Base-by-base conservation (phyloP, 2,329 filamentous ascomycete genomes). In the Westerdykella ornata region DNA sequence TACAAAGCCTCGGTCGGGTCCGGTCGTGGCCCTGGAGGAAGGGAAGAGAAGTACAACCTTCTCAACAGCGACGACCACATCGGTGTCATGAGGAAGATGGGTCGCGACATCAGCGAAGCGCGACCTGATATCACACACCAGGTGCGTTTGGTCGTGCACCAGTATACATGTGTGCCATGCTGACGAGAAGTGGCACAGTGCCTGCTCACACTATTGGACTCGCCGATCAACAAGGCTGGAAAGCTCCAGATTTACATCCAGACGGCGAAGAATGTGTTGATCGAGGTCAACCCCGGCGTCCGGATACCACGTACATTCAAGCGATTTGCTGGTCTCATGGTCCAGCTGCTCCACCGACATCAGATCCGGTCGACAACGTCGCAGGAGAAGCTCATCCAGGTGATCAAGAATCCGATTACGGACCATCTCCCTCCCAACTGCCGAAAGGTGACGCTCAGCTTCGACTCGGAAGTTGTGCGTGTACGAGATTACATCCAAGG, bases 51-150 rank as follows among this genome's bases (percentile, higher is more conserved):
- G 69, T 98, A 94, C 70, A 94, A 90, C 47, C 75, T 98, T 39
- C 81, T 98, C 60, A 98, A 98, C 75, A 96, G 89, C 69, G 92
- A 98, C 63, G 92, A 98, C 70, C 92, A 98, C 66, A 98, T 98
- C 55, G 92, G 92, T 48, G 85, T 97, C 52, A 95, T 98, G 88
- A 84, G 92, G 61, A 98, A 97, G 75, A 97, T 97, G 90, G 94
- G 94, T 66, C 80, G 92, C 56, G 92, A 98, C 66, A 97, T 98
- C 53, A 96, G 89, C 66, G 92, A 98, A 69, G 92, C 92, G 46
- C 82, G 92, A 55, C 92, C 92, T 34, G 92, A 98, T 69, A 98
- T 98, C 60, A 95, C 92, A 35, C 92, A 98, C 67, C 92, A 97
- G 87, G 90, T 96, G 73, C 61, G 78, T 67, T 47, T 52, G 41